Conservation (phyloP, 495 filamentous ascomycete species). For the Parathielavia appendiculata region DNA sequence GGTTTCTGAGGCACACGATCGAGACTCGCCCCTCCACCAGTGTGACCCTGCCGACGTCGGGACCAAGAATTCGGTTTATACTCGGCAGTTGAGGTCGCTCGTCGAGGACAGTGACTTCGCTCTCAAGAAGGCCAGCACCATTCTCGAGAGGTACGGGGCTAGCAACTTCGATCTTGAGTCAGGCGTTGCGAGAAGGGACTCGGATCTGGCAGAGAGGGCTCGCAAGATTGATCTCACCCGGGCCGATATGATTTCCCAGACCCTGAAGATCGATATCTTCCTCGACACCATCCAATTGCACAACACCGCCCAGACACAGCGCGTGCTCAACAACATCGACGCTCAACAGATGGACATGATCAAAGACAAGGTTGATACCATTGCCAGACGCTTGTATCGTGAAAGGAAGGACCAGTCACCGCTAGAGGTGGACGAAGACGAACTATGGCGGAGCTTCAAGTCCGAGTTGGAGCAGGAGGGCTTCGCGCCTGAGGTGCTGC, state of each 20-base stretch:
- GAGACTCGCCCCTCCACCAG: conserved; percentile 45
- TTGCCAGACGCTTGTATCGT: conserved; percentile 44
- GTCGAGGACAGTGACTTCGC: conserved; percentile 47
- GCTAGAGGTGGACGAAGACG: conserved; percentile 40
- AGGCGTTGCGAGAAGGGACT: conserved; percentile 20
- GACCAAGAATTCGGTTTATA: conserved; percentile 29
- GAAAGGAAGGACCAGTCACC: conserved; percentile 33
- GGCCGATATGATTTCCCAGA: conserved; percentile 37
- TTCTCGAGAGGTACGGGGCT: conserved; percentile 37
- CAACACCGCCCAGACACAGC: conserved; percentile 34
- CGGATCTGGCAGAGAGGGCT: conserved; percentile 26
- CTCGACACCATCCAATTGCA: conserved; percentile 45
- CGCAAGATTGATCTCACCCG: conserved; percentile 37
- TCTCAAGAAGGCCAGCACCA: conserved; percentile 43
- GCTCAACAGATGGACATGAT: conserved; percentile 36
- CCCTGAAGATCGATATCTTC: conserved; percentile 41
- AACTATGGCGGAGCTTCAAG: conserved; percentile 50
- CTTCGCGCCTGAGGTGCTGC: conserved; percentile 46
- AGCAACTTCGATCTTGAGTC: conserved; percentile 10
- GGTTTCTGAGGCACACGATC: conserved; percentile 44
- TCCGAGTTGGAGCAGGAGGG: conserved; percentile 49
- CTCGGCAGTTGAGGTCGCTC: conserved; percentile 40
- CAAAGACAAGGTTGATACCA: conserved; percentile 48
- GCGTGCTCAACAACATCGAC: conserved; percentile 20
- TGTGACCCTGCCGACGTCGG: conserved; percentile 16